A percentile compares a stretch with the other conserved stretches of the same genome.
These are phyloP conservation scores for Volvox carteri DNA, from an alignment of 163 green algal genomes.

Conservation along the genomic window DNA sequence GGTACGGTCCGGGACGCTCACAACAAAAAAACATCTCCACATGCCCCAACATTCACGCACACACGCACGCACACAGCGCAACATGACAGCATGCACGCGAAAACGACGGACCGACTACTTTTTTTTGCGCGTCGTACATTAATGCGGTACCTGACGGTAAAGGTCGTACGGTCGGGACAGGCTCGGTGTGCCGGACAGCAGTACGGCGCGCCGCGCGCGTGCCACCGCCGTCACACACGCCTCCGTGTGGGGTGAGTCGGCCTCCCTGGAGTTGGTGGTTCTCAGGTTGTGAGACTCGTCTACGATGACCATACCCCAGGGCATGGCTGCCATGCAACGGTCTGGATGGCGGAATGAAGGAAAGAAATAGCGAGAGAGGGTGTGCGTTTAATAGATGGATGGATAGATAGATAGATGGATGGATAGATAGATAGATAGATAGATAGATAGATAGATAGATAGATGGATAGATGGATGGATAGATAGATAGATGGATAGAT, in stretches of 20 bases:
- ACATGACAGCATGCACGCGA: too few species aligned
- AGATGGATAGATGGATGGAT: too few species aligned
- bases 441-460: background rate
- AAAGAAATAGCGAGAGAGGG: background rate
- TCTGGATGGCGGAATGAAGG: slow-evolving; percentile 18
- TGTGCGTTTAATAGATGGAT: background rate
- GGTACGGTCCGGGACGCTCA: too few species aligned
- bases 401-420: background rate
- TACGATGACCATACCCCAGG: slow-evolving; percentile 90
- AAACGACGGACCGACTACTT: too few species aligned
- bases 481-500: too few species aligned
- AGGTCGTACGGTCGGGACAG: slow-evolving; percentile 93
- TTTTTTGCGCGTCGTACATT: too few species aligned
- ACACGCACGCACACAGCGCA: too few species aligned
- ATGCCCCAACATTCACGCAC: too few species aligned
- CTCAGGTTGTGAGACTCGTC: slow-evolving; percentile 89
- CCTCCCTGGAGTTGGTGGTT: slow-evolving; percentile 72
- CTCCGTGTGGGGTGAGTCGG: slow-evolving; percentile 86
- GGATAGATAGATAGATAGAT: background rate
- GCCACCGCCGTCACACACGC: slow-evolving; percentile 69
- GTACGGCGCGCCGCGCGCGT: slow-evolving; percentile 72
- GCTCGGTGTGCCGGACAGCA: slow-evolving; percentile 93
- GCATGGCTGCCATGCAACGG: slow-evolving; percentile 83
- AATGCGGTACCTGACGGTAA: slow-evolving; percentile 90
- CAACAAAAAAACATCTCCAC: too few species aligned